Percentiles rank a stretch among this genome's conserved stretches.
Conservation (phyloP, 306 rosid genomes). For the Citrullus colocynthis region DNA sequence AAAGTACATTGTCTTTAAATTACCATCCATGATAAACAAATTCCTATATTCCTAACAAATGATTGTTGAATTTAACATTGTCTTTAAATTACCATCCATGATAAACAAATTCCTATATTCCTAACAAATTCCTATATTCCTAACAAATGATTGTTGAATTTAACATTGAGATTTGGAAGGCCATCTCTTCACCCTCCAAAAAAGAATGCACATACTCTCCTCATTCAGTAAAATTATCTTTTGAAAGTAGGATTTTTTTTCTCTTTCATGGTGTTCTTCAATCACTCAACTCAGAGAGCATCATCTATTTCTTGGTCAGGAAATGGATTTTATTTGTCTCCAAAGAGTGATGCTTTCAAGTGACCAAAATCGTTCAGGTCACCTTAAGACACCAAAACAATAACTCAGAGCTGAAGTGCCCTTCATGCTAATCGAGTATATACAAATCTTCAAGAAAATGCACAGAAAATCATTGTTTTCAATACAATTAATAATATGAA, state of each 20-base stretch:
- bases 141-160: neutral
- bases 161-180: slow-evolving; percentile 1
- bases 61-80: neutral
- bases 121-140: too few relatives aligned
- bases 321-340: neutral
- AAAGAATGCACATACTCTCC: neutral
- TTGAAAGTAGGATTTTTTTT: neutral
- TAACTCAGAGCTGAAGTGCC: neutral
- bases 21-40: neutral
- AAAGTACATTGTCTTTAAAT: neutral
- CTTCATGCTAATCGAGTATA: neutral
- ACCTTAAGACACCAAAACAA: neutral
- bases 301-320: neutral
- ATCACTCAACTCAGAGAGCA: neutral
- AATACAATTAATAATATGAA: neutral
- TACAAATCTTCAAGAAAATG: neutral
- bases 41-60: neutral
- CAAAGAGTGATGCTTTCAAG: neutral
- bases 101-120: neutral
- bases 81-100: neutral
- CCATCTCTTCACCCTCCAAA: neutral
- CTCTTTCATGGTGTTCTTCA: too few relatives aligned
- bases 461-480: neutral
- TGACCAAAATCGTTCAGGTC: neutral
- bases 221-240: neutral